Evolutionary conservation across 768 basidiomycete genomes (phyloP).

Genomic region (Boletus edulis): DNA sequence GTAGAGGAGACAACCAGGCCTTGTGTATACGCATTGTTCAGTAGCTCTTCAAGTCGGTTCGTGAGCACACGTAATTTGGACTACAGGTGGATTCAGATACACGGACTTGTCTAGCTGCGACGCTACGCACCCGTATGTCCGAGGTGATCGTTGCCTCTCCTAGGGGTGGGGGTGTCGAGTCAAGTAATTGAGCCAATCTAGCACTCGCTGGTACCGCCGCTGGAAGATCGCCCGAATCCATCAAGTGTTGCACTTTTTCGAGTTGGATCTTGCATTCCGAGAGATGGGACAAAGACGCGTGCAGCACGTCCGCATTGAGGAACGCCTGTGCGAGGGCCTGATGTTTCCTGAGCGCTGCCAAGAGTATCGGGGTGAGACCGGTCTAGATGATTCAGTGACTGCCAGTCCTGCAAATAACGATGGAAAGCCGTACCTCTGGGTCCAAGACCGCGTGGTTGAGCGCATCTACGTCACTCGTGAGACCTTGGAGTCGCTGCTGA

Average conservation of each 20-base stretch:
- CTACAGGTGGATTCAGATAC: slow-evolving; percentile 35
- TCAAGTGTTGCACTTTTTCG: slow-evolving; percentile 41
- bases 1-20: slow-evolving; percentile 51
- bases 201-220: slow-evolving; percentile 53
- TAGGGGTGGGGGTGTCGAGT: slow-evolving; percentile 49
- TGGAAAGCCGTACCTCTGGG: slow-evolving; percentile 48
- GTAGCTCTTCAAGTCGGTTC: slow-evolving; percentile 66
- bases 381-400: slow-evolving; percentile 41
- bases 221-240: slow-evolving; percentile 58
- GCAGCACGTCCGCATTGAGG: slow-evolving; percentile 49
- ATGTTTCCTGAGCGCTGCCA: slow-evolving; percentile 57
- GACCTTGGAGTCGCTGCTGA: slow-evolving; percentile 52
- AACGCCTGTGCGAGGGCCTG: slow-evolving; percentile 61
- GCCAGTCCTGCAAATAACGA: neutral
- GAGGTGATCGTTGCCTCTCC: slow-evolving; percentile 47
- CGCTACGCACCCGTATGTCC: slow-evolving; percentile 54
- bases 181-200: slow-evolving; percentile 44
- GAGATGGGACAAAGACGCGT: slow-evolving; percentile 55
- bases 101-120: neutral
- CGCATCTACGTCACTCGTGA: slow-evolving; percentile 52
- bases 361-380: slow-evolving; percentile 62
- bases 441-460: slow-evolving; percentile 52
- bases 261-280: slow-evolving; percentile 49
- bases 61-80: slow-evolving; percentile 50
- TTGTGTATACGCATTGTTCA: slow-evolving; percentile 64